phyloP scores from a whole-genome alignment of 441 rosid genomes.

The Aquilaria agallochum region DNA sequence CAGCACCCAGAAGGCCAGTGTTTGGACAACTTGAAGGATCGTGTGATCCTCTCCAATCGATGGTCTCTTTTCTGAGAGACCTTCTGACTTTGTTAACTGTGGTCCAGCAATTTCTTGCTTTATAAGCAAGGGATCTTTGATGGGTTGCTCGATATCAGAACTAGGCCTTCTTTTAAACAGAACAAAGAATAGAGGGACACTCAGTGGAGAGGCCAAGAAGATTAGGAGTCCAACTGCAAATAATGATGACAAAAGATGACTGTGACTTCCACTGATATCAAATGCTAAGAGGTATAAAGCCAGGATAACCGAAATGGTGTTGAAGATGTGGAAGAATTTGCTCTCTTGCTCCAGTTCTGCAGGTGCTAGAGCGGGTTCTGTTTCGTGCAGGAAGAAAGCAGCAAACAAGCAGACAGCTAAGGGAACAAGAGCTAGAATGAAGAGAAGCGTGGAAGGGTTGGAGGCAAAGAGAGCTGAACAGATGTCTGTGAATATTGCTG shows the following conservation, averaged over 20 bases:
- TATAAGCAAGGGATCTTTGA: constrained; percentile 38
- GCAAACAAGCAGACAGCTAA: constrained; percentile 46
- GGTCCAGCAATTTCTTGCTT: constrained; percentile 6
- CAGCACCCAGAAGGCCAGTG: constrained; percentile 29
- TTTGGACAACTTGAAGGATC: constrained; percentile 19
- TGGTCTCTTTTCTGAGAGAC: constrained; percentile 16
- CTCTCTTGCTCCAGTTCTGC: constrained; percentile 32
- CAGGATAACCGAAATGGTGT: constrained; percentile 35
- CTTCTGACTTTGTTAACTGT: constrained; percentile 6
- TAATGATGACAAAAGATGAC: constrained; percentile 26
- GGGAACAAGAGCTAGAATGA: constrained; percentile 46
- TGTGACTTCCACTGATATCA: constrained; percentile 39
- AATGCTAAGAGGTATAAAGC: constrained; percentile 47
- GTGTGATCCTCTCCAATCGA: constrained; percentile 32
- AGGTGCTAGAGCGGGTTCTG: constrained; percentile 24
- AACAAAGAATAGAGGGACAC: constrained; percentile 32
- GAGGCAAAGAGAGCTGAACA: constrained; percentile 49
- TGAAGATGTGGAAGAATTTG: constrained; percentile 38
- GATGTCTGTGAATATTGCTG: constrained; percentile 57
- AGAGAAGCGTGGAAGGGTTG: constrained; percentile 37
- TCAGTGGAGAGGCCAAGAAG: constrained; percentile 41
- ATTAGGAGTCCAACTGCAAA: constrained; percentile 38
- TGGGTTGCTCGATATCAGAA: constrained; percentile 34
- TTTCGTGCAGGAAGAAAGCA: constrained; percentile 44
- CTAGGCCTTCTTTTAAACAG: constrained; percentile 11